Base-by-base conservation (phyloP, 176 grass and related monocot species). In the Musa schizocarpa region DNA sequence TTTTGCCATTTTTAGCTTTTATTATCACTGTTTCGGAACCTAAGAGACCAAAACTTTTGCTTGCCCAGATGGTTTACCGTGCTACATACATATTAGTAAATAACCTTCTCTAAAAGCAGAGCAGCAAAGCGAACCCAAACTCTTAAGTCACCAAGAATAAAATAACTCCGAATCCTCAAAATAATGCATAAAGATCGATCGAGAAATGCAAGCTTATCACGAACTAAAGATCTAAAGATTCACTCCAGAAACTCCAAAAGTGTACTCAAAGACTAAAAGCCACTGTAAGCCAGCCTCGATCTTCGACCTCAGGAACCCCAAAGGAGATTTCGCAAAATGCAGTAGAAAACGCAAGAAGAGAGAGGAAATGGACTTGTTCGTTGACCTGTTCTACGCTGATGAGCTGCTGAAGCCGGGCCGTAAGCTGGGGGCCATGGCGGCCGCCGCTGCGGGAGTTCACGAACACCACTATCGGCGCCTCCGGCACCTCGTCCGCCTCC, bases 331-430 rank as follows among this genome's bases (percentile, higher is more conserved):
- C 14, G 16, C 51, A 22, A 23, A 73, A 74, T 64, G 14, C 8
- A 70, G 68, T 70, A 70, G 68, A 0, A 49, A 22, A 70, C 16
- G 11, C 68, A 21, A 9, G 43, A 70, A 56, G 23, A 63, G 71
- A 20, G 52, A 20, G 8, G 21, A 17, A 13, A 43, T 43, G 16
- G 9, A 49, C 17, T 43, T 34, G 29, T 63, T 59, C 54, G 70
- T n/a, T 87, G 53, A 99, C 95, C 88, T 99, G 95, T 69, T 99
- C 95, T 78, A 91, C 78, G 82, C 72, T 94, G 50, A 99, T 85
- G 81, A 99, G 88, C 79, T 94, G 86, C 81, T 92, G 84, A 0
- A 99, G 80, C 20, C 95, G 80, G 72, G 87, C 57, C 88, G 84
- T 91, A 81, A 99, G 86, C 81, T 87, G 84, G 14, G 86, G 90